These are phyloP conservation scores for Gonapodya sp. DNA, from an alignment of 192 early-diverging fungal genomes.

Conservation along the genomic window DNA sequence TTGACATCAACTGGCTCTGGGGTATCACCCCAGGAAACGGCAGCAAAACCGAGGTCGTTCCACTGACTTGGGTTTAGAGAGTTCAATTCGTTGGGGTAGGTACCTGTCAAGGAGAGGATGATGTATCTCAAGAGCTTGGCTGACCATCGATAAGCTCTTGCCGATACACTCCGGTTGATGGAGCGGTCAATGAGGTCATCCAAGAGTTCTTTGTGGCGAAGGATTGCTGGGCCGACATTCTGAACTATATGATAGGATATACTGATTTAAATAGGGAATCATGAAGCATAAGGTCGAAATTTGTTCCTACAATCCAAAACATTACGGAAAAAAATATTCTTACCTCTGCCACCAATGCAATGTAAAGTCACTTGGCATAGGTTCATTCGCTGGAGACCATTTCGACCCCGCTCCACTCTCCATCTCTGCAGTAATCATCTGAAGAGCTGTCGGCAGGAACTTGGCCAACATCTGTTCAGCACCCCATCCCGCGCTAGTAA, in stretches of 20 bases:
- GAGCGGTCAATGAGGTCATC: neutral
- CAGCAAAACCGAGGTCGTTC: neutral
- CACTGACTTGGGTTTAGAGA: neutral
- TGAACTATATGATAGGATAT: neutral
- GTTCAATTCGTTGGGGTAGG: neutral
- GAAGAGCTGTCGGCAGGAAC: neutral
- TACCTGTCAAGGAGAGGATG: neutral
- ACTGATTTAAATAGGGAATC: too few species aligned
- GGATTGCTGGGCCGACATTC: neutral
- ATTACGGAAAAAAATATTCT: too few species aligned
- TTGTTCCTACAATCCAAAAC: neutral
- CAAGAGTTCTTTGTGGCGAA: neutral
- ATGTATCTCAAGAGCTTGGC: neutral
- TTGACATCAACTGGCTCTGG: neutral
- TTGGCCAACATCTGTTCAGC: neutral
- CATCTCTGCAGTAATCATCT: neutral
- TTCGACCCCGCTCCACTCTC: neutral
- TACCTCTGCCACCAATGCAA: slow-evolving; percentile 66
- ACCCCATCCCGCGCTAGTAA: neutral
- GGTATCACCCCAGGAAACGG: neutral
- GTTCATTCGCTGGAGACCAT: neutral
- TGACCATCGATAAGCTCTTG: neutral
- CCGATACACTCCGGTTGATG: neutral
- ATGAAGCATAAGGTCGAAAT: neutral
- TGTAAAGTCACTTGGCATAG: slow-evolving; percentile 34